Percentiles rank a stretch among this genome's conserved stretches.
phyloP scores from a whole-genome alignment of 2,329 filamentous ascomycete species.

The Chaetomiaceae sp. region DNA sequence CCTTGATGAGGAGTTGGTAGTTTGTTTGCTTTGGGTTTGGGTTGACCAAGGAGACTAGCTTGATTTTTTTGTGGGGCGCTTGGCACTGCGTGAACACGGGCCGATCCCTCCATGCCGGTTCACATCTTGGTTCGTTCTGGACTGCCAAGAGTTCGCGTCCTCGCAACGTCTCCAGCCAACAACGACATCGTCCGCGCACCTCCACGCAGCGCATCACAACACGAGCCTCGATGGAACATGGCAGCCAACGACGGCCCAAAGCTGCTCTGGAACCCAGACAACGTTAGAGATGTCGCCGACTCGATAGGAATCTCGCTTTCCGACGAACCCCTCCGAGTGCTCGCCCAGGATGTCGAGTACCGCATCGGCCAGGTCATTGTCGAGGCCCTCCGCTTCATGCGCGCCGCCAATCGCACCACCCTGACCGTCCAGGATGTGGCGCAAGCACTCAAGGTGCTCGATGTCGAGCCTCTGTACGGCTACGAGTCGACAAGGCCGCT shows the following conservation, averaged over 20 bases:
- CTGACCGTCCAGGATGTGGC: conserved; percentile 86
- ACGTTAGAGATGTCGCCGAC: conserved; percentile 92
- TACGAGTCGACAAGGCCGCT: conserved; percentile 90
- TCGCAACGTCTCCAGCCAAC: background rate
- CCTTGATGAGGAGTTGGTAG: no score
- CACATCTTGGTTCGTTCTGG: background rate
- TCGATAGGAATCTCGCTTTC: conserved; percentile 83
- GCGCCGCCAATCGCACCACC: conserved; percentile 78
- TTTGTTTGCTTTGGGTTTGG: no score
- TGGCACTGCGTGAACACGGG: background rate
- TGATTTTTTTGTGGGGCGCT: no score
- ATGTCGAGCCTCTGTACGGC: conserved; percentile 92
- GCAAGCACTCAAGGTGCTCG: conserved; percentile 77
- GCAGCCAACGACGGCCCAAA: conserved; percentile 37
- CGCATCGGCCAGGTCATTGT: conserved; percentile 89
- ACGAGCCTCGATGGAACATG: conserved; percentile 16
- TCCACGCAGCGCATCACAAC: background rate
- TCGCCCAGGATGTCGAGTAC: conserved; percentile 93
- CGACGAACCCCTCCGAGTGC: conserved; percentile 80
- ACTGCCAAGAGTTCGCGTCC: background rate
- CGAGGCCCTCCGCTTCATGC: conserved; percentile 95
- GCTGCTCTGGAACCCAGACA: conserved; percentile 91
- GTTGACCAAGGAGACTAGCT: no score
- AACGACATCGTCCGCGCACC: background rate
- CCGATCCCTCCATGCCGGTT: background rate